Conservation (phyloP, 805 yeast species). For the Lipomyces spencermartinsiae region DNA sequence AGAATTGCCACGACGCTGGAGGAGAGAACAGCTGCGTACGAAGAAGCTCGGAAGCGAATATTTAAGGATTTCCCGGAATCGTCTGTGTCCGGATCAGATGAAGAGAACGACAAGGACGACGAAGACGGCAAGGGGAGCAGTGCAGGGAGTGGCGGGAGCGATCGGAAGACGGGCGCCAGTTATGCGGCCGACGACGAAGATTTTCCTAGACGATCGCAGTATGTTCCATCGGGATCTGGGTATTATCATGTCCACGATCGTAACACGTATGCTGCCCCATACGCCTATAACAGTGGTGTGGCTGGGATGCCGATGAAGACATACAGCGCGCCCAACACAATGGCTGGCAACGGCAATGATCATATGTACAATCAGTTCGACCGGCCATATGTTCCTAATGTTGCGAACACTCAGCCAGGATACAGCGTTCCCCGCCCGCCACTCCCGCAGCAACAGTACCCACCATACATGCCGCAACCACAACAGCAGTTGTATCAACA, state of each 20-base stretch:
- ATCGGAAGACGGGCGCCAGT: neutral
- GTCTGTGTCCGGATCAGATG: conserved; percentile 18
- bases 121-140: neutral
- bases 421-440: neutral
- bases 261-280: neutral
- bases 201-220: conserved; percentile 34
- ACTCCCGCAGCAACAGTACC: conserved; percentile 14
- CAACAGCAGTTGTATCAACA: conserved; percentile 36
- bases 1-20: conserved; percentile 44
- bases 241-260: conserved; percentile 24
- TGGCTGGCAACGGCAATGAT: conserved; percentile 5
- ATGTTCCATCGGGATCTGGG: conserved; percentile 30
- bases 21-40: conserved; percentile 51
- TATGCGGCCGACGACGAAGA: conserved; percentile 24
- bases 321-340: conserved; percentile 18
- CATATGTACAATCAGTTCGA: neutral
- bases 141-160: conserved; percentile 5
- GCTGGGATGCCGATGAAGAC: neutral
- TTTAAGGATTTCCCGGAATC: conserved; percentile 44
- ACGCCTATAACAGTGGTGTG: neutral
- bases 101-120: conserved; percentile 12
- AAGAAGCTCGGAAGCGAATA: conserved; percentile 51
- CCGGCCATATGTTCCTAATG: neutral
- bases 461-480: conserved; percentile 21
- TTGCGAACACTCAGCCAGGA: neutral